Conservation (phyloP, 345 rosid genomes). For the Eucalyptus cladocalyx region DNA sequence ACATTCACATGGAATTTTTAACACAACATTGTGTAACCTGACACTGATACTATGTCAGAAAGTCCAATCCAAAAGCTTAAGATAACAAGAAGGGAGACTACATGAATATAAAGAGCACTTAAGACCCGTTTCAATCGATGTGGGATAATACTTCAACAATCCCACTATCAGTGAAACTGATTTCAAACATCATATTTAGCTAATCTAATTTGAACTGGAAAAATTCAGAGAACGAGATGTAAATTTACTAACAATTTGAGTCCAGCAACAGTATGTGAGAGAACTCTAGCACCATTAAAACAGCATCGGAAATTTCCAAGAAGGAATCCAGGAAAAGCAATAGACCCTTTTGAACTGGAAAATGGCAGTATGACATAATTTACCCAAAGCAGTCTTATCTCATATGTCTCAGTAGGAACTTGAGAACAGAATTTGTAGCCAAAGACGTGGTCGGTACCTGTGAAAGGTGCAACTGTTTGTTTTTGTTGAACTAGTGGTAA, state of each 20-base stretch:
- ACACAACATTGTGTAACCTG: not conserved
- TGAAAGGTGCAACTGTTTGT: conserved; percentile 38
- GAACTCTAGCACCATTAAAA: not conserved
- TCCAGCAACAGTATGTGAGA: not conserved
- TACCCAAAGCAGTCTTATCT: not conserved
- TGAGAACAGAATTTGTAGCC: not conserved
- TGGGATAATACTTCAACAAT: not conserved
- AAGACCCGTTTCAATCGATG: not conserved
- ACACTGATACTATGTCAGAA: not conserved
- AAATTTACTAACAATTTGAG: not conserved
- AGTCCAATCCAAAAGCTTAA: not conserved
- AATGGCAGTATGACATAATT: not conserved
- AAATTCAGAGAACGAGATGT: not conserved
- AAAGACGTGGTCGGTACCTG: conserved; percentile 28
- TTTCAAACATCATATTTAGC: not conserved
- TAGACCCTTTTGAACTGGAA: not conserved
- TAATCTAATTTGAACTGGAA: not conserved
- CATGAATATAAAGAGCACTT: not conserved
- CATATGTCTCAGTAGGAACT: not conserved
- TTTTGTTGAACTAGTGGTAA: conserved; percentile 81
- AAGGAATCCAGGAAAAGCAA: not conserved
- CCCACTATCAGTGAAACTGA: not conserved
- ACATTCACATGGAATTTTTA: not conserved
- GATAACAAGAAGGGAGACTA: not conserved
- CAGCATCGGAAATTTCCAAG: not conserved